Conservation (phyloP, 2,329 filamentous ascomycete species). For the Lasiodiplodia sp. region DNA sequence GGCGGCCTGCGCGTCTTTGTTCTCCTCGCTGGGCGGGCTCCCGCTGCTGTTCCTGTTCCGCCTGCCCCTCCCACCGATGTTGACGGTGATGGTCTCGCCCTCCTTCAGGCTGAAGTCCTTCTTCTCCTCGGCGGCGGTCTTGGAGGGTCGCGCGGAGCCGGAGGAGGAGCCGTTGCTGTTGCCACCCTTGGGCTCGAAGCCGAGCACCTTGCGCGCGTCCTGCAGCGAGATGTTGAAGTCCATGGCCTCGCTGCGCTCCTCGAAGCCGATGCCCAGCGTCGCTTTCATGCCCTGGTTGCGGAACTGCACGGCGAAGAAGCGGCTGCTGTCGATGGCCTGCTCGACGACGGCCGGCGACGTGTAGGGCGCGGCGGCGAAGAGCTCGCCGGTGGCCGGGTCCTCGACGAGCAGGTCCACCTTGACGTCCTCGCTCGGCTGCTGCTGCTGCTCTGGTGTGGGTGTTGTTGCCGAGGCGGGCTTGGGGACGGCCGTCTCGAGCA, state of each 20-base stretch:
- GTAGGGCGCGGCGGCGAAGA: slow-evolving; percentile 88
- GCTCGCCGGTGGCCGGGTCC: slow-evolving; percentile 72
- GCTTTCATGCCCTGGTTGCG: slow-evolving; percentile 80
- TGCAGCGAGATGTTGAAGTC: slow-evolving; percentile 84
- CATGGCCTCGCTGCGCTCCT: slow-evolving; percentile 84
- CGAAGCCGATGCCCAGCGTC: slow-evolving; percentile 83
- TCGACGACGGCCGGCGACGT: slow-evolving; percentile 71
- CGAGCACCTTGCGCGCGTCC: slow-evolving; percentile 75
- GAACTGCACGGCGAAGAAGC: slow-evolving; percentile 86
- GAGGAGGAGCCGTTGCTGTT: slow-evolving; percentile 25
- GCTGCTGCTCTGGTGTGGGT: slow-evolving; percentile 35
- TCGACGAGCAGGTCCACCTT: slow-evolving; percentile 81
- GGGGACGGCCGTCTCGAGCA: slow-evolving; percentile 74
- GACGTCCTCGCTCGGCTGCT: slow-evolving; percentile 61
- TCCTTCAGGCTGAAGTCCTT: slow-evolving; percentile 87
- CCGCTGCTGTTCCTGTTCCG: slow-evolving; percentile 38
- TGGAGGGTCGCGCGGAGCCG: neutral
- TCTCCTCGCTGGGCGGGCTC: slow-evolving; percentile 42
- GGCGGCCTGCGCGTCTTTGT: slow-evolving; percentile 53
- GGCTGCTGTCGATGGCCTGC: slow-evolving; percentile 77
- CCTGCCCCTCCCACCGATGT: slow-evolving; percentile 68
- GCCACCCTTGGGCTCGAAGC: slow-evolving; percentile 55
- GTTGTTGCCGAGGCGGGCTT: slow-evolving; percentile 34
- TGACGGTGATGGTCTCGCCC: slow-evolving; percentile 86
- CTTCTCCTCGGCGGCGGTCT: slow-evolving; percentile 56